These are phyloP conservation scores for Metarhizium sp. DNA, from an alignment of 2,329 filamentous ascomycete genomes.

Conservation along the genomic window DNA sequence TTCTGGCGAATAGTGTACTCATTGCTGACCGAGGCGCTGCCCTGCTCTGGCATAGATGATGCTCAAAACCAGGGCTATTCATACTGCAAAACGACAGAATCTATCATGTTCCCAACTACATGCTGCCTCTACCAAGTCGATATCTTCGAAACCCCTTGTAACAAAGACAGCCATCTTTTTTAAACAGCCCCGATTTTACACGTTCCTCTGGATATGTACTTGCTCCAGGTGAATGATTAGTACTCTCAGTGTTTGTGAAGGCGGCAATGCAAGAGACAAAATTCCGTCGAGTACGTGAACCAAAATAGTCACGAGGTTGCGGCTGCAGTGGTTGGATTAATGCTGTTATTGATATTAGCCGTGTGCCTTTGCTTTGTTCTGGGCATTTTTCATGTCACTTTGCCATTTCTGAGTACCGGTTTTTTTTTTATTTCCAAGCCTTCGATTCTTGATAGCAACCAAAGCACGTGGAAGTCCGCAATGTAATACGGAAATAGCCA, in stretches of 20 bases:
- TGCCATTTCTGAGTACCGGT: neutral
- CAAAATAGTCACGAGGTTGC: neutral
- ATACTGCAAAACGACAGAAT: too few species aligned
- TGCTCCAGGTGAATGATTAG: slow-evolving; percentile 28
- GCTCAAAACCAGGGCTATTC: too few species aligned
- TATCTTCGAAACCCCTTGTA: too few species aligned
- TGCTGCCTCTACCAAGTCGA: too few species aligned
- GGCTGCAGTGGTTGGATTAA: slow-evolving; percentile 1
- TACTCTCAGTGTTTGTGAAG: slow-evolving; percentile 19
- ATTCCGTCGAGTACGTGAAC: slow-evolving; percentile 22
- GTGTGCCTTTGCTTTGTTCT: slow-evolving; percentile 10
- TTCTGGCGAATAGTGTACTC: too few species aligned
- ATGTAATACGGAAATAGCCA: neutral
- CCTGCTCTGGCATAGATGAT: too few species aligned
- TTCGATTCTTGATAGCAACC: neutral
- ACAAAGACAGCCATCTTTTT: too few species aligned
- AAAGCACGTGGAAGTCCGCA: too few species aligned
- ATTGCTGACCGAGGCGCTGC: too few species aligned
- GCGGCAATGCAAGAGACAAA: slow-evolving; percentile 8
- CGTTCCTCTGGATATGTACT: slow-evolving; percentile 16
- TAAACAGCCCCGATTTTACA: neutral
- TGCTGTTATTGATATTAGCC: slow-evolving; percentile 9
- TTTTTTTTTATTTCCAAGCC: neutral
- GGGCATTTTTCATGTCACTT: too few species aligned
- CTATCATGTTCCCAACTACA: too few species aligned